Evolutionary conservation across 2,329 filamentous ascomycete species (phyloP).

Genomic region (Magnaporthiopsis incrustans): DNA sequence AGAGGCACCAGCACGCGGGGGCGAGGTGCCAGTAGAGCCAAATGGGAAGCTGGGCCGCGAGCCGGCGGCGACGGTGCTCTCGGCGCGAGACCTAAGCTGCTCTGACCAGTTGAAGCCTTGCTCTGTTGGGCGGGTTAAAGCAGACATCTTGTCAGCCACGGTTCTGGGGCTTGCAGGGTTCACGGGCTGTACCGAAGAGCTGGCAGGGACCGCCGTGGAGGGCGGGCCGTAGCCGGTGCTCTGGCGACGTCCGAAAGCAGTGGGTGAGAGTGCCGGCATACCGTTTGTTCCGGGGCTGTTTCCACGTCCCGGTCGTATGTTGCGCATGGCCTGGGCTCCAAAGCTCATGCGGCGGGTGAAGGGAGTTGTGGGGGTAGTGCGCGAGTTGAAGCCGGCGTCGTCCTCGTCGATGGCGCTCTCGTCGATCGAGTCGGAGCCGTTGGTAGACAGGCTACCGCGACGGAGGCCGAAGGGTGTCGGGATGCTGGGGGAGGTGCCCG

Average conservation of each 20-base stretch:
- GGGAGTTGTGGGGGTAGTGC: constrained; percentile 60
- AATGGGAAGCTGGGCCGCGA: constrained; percentile 52
- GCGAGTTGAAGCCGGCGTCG: constrained; percentile 40
- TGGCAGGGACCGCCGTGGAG: constrained; percentile 3
- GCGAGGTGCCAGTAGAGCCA: constrained; percentile 35
- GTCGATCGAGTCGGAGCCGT: constrained; percentile 54
- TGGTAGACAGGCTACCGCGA: constrained; percentile 63
- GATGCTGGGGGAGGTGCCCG: constrained; percentile 56
- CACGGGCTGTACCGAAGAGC: neutral
- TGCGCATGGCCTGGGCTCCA: constrained; percentile 69
- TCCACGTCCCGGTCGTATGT: constrained; percentile 51
- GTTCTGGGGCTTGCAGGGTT: constrained; percentile 32
- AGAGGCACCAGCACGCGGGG: constrained; percentile 25
- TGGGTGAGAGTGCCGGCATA: constrained; percentile 40
- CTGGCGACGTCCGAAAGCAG: constrained; percentile 22
- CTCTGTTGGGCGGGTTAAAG: constrained; percentile 52
- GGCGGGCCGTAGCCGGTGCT: constrained; percentile 12
- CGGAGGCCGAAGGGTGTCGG: constrained; percentile 43
- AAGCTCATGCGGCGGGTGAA: constrained; percentile 85
- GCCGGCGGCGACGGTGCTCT: constrained; percentile 59
- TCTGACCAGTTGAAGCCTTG: constrained; percentile 97
- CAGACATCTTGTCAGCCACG: constrained; percentile 56
- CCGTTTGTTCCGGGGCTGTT: constrained; percentile 55
- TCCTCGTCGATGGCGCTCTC: constrained; percentile 69
- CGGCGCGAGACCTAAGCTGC: constrained; percentile 84